A percentile compares a stretch with the other conserved stretches of the same genome.
Conservation (phyloP, 139 green algal genomes). For the Chlorella sp. region DNA sequence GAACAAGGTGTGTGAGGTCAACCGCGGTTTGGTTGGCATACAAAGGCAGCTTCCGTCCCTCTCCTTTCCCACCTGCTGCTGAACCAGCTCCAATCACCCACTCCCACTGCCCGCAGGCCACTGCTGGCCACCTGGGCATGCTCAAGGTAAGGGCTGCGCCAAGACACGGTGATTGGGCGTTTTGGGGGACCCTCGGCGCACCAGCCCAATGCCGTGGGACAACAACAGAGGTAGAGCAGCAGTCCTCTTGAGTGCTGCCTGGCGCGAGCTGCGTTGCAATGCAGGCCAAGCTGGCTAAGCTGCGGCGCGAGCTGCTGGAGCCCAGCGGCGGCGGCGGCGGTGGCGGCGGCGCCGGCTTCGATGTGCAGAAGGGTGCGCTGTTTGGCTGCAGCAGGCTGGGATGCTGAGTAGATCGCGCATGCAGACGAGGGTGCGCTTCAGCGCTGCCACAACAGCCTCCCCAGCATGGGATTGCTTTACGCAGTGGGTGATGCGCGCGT, state of each 20-base stretch:
- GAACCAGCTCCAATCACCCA: neutral
- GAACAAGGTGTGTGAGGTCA: slow-evolving; percentile 93
- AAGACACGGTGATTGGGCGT: too few species aligned
- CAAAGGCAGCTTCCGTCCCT: too few species aligned
- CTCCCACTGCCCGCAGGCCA: neutral
- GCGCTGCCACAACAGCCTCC: too few species aligned
- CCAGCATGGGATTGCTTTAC: neutral
- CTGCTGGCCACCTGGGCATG: slow-evolving; percentile 84
- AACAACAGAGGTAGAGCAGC: neutral
- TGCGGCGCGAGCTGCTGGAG: slow-evolving; percentile 95
- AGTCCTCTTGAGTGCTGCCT: neutral
- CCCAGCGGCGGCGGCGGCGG: slow-evolving; percentile 76
- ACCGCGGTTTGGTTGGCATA: too few species aligned
- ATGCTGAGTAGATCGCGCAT: neutral
- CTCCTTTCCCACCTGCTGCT: neutral
- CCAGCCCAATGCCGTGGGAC: neutral
- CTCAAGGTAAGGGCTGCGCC: slow-evolving; percentile 79
- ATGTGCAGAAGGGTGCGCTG: slow-evolving; percentile 89
- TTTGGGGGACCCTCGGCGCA: too few species aligned
- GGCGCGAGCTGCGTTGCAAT: neutral
- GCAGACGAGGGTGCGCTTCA: too few species aligned
- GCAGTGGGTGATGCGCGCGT: slow-evolving; percentile 94
- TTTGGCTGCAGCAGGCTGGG: neutral
- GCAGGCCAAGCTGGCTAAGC: slow-evolving; percentile 98
- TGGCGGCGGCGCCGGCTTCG: slow-evolving; percentile 92